Evolutionary conservation across 164 flowering plant genomes (phyloP), one percentile per base, ranked within the genome.

Genomic region (Umbellularia californica): DNA sequence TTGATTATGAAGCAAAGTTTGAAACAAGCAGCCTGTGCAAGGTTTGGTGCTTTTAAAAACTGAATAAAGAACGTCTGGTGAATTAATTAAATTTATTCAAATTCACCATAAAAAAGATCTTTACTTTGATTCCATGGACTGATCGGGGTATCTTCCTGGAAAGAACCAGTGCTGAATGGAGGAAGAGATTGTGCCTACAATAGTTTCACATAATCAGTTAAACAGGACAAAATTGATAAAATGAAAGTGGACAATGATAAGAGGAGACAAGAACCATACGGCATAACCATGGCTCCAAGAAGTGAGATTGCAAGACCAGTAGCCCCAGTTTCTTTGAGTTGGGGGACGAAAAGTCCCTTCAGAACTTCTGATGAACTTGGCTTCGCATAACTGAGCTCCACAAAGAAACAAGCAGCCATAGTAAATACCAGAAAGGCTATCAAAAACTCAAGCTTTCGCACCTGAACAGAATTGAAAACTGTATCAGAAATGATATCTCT

Each of bases 241-340:
- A 70, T 47, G 24, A 67, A 33, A 41, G n/a, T 50, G 22, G 25
- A 47, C 20, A 17, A 23, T 1, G 41, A 11, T 25, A 14, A 19
- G 65, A 55, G 66, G 10, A 62, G 4, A 64, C 50, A 69, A 67
- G 75, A 75, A 65, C 81, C 95, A 70, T 85, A 91, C 98, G 98
- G 98, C 97, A 93, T 93, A 75, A 93, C 95, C 94, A 93, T 92
- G 64, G 98, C 98, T 69, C 98, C 98, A 72, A 93, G 91, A 28
- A 93, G 91, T 65, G 98, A 92, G 77, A 93, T 90, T 35, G 97
- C 98, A 66, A 92, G 89, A 41, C 85, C 90, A 72, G 97, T 89
- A 52, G 95, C 93, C 75, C 98, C 97, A 78, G 76, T 76, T 70
- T 92, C 95, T 76, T 88, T 89, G n/a, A 93, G 89, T 79, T 88